Percentiles rank a stretch among this genome's conserved stretches.
Conservation (phyloP, 768 basidiomycete genomes). For the Tylopilus subfusipes region DNA sequence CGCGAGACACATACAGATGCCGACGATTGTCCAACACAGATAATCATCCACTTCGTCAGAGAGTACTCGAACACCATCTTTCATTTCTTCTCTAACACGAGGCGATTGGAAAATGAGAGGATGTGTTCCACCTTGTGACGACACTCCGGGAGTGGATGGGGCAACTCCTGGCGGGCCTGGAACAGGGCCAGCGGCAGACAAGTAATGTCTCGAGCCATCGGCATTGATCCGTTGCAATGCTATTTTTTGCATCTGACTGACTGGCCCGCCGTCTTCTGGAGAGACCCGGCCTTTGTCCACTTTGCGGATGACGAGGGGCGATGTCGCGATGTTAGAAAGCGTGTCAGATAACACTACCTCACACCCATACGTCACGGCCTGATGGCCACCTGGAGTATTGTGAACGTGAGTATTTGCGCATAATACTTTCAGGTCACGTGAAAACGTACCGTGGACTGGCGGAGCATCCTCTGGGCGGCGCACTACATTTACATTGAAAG, state of each 20-base stretch:
- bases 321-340: slow-evolving; percentile 79
- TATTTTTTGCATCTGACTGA: slow-evolving; percentile 97
- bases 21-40: slow-evolving; percentile 93
- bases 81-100: slow-evolving; percentile 76
- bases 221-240: slow-evolving; percentile 81
- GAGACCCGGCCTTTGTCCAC: slow-evolving; percentile 87
- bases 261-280: slow-evolving; percentile 86
- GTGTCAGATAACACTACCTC: slow-evolving; percentile 84
- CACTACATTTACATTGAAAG: slow-evolving; percentile 89
- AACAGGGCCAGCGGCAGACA: slow-evolving; percentile 84
- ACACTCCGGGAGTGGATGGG: slow-evolving; percentile 71
- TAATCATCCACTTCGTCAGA: slow-evolving; percentile 94
- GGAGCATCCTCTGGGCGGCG: slow-evolving; percentile 64
- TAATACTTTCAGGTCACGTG: slow-evolving; percentile 47
- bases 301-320: slow-evolving; percentile 84
- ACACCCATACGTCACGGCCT: slow-evolving; percentile 89
- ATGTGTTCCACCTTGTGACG: slow-evolving; percentile 75
- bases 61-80: slow-evolving; percentile 69
- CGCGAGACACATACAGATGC: slow-evolving; percentile 67
- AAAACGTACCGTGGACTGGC: slow-evolving; percentile 58
- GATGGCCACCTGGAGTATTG: slow-evolving; percentile 53
- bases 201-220: slow-evolving; percentile 81
- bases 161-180: slow-evolving; percentile 70
- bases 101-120: slow-evolving; percentile 77
- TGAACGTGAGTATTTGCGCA: slow-evolving; percentile 40